A percentile compares a stretch with the other conserved stretches of the same genome.
Conservation (phyloP, 176 grass and related monocot genomes). For the Eragrostis nindensis region DNA sequence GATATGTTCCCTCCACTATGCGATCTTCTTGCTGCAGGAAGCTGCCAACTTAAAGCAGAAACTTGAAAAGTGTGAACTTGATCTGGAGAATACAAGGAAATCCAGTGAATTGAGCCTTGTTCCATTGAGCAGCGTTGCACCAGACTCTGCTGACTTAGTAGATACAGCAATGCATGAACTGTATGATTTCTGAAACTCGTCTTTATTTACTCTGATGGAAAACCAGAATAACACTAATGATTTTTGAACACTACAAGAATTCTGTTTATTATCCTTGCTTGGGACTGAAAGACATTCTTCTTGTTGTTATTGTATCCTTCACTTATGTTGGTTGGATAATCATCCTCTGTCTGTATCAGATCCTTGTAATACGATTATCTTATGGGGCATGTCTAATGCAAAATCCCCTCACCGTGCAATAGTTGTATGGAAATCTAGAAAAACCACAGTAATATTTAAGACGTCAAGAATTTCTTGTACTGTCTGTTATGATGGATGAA, state of each 20-base stretch:
- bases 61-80: slow-evolving; percentile 75
- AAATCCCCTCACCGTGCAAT: neutral
- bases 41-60: slow-evolving; percentile 77
- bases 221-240: neutral
- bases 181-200: slow-evolving; percentile 41
- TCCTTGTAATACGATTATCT: neutral
- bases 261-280: neutral
- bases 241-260: neutral
- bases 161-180: slow-evolving; percentile 50
- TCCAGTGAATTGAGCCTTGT: slow-evolving; percentile 79
- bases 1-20: neutral
- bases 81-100: slow-evolving; percentile 89
- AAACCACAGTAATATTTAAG: neutral
- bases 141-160: slow-evolving; percentile 29
- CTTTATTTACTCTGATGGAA: neutral
- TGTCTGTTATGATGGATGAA: too few species aligned
- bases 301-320: too few species aligned
- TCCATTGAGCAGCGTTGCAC: slow-evolving; percentile 49
- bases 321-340: neutral
- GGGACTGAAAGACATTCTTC: too few species aligned
- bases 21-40: slow-evolving; percentile 51
- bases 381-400: neutral
- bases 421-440: neutral
- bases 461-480: too few species aligned
- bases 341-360: neutral